Evolutionary conservation across 805 yeast species (phyloP).

Genomic region (Ogataea methanolica): DNA sequence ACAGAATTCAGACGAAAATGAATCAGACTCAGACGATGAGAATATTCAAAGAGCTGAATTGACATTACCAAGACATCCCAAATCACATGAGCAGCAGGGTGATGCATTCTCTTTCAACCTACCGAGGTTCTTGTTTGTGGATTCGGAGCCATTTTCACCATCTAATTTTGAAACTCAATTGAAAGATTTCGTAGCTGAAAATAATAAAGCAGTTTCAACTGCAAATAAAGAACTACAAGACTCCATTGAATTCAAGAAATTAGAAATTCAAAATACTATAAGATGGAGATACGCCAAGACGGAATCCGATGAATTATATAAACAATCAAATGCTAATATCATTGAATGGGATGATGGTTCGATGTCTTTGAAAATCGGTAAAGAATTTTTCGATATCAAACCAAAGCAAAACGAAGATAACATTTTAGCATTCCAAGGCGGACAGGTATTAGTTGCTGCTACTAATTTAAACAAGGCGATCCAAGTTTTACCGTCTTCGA

Average conservation of each 20-base stretch:
- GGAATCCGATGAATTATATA: constrained; percentile 64
- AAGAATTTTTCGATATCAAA: constrained; percentile 78
- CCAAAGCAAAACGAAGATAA: constrained; percentile 63
- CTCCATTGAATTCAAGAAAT: constrained; percentile 28
- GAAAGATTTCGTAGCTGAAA: constrained; percentile 35
- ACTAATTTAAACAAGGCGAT: constrained; percentile 59
- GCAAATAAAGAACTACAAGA: constrained; percentile 54
- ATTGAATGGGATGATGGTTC: constrained; percentile 95
- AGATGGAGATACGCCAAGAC: constrained; percentile 91
- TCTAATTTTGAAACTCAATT: constrained; percentile 44
- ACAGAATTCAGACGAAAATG: constrained; percentile 31
- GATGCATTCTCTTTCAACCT: constrained; percentile 48
- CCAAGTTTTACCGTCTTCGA: constrained; percentile 85
- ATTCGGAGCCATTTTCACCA: constrained; percentile 85
- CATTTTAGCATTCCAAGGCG: constrained; percentile 65
- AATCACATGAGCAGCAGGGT: constrained; percentile 35
- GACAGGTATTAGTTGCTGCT: constrained; percentile 67
- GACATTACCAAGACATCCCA: constrained; percentile 48
- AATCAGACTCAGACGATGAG: constrained; percentile 30
- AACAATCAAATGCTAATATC: constrained; percentile 85
- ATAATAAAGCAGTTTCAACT: constrained; percentile 32
- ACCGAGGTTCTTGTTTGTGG: constrained; percentile 80
- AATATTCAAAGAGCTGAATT: constrained; percentile 31
- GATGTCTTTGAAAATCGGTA: constrained; percentile 78
- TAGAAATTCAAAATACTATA: constrained; percentile 54